These are phyloP conservation scores for Rhinocladiella similis DNA, from an alignment of 2,329 filamentous ascomycete genomes.

Conservation along the genomic window DNA sequence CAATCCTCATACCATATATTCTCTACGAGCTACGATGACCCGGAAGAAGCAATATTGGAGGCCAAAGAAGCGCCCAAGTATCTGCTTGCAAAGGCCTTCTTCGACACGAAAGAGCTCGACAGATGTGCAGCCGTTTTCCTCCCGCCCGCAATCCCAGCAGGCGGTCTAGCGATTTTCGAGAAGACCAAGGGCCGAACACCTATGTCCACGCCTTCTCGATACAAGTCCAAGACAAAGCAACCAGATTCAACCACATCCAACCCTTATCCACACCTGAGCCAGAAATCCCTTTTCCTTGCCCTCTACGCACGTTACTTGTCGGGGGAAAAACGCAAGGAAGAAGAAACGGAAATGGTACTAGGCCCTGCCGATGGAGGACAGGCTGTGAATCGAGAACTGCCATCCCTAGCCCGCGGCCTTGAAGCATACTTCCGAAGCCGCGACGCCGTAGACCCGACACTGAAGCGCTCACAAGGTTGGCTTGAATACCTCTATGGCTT, in stretches of 20 bases:
- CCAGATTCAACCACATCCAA: conserved; percentile 35
- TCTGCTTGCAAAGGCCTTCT: conserved; percentile 87
- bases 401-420: conserved; percentile 71
- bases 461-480: conserved; percentile 69
- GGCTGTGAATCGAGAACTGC: conserved; percentile 80
- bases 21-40: conserved; percentile 60
- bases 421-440: conserved; percentile 77
- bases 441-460: conserved; percentile 25
- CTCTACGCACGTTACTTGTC: conserved; percentile 91
- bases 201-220: conserved; percentile 49
- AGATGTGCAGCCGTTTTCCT: conserved; percentile 88
- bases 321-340: conserved; percentile 93
- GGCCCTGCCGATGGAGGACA: conserved; percentile 87
- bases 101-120: conserved; percentile 93
- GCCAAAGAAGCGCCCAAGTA: conserved; percentile 78
- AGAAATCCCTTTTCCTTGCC: conserved; percentile 88
- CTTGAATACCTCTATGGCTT: conserved; percentile 83
- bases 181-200: conserved; percentile 39
- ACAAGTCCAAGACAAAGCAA: conserved; percentile 61
- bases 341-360: conserved; percentile 96
- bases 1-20: conserved; percentile 52
- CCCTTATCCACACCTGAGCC: conserved; percentile 63
- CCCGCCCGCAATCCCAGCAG: conserved; percentile 73
- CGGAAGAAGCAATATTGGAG: conserved; percentile 73
- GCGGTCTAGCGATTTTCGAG: conserved; percentile 56